These are phyloP conservation scores for Eragrostis tef DNA, from an alignment of 202 grass and related monocot species.

Conservation along the genomic window DNA sequence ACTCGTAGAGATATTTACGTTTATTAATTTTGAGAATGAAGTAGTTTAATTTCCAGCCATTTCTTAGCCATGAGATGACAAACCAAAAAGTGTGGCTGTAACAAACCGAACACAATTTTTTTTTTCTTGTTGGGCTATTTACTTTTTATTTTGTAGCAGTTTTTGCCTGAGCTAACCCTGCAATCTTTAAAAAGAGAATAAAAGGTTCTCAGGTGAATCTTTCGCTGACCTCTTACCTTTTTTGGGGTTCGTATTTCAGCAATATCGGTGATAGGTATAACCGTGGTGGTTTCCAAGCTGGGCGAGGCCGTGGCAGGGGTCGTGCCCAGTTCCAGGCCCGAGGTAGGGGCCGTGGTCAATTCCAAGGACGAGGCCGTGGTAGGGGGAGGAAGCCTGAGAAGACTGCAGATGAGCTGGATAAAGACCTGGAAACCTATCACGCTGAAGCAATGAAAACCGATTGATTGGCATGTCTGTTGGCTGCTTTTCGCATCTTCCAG, in stretches of 20 bases:
- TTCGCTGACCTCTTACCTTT: background rate
- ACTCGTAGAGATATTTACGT: background rate
- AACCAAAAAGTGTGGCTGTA: background rate
- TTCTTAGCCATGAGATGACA: background rate
- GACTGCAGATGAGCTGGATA: slow-evolving; percentile 76
- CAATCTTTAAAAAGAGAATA: background rate
- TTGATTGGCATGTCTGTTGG: slow-evolving; percentile 29
- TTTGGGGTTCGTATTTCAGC: slow-evolving; percentile 18
- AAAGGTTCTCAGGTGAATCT: background rate
- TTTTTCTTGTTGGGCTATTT: background rate
- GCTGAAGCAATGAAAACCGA: slow-evolving; percentile 70
- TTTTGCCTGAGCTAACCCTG: background rate
- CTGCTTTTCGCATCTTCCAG: slow-evolving; percentile 5
- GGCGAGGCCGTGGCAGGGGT: slow-evolving; percentile 44
- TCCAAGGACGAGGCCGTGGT: slow-evolving; percentile 52
- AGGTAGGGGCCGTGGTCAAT: slow-evolving; percentile 50
- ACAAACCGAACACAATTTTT: background rate
- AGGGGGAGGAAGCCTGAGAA: slow-evolving; percentile 64
- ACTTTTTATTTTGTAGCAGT: background rate
- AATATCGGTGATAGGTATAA: slow-evolving; percentile 40
- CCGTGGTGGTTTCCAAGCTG: slow-evolving; percentile 58
- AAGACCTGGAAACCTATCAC: slow-evolving; percentile 78
- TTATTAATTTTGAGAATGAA: slow-evolving; percentile 18
- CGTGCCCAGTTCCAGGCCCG: slow-evolving; percentile 50
- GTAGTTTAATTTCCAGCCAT: background rate